phyloP scores from a whole-genome alignment of 2,329 filamentous ascomycete genomes.

The Ophiostoma triangulosporum region DNA sequence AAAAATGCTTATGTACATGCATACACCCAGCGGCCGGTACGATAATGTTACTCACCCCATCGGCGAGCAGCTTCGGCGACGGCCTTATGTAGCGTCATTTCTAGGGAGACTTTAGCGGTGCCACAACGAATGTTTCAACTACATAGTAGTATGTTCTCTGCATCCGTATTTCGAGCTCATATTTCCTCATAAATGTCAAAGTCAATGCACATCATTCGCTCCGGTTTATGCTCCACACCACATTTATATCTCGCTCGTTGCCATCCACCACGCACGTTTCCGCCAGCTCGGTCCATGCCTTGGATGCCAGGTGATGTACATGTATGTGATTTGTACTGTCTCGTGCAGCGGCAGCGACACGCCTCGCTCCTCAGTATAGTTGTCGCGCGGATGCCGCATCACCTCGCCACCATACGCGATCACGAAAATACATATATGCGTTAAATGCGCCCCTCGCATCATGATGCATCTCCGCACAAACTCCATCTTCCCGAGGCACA shows the following conservation, averaged over 20 bases:
- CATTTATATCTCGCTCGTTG: background rate
- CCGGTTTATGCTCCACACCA: background rate
- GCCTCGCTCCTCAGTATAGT: background rate
- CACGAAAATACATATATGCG: constrained; percentile 8
- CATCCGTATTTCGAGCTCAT: too few relatives aligned
- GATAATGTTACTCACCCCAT: too few relatives aligned
- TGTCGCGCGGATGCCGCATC: background rate
- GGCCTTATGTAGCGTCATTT: too few relatives aligned
- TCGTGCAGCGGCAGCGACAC: background rate
- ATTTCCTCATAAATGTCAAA: too few relatives aligned
- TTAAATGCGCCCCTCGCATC: background rate
- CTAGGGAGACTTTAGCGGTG: too few relatives aligned
- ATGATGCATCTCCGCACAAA: background rate
- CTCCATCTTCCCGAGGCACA: background rate
- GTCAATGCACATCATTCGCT: background rate
- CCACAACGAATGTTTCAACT: too few relatives aligned
- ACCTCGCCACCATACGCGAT: constrained; percentile 4
- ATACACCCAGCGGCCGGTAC: too few relatives aligned
- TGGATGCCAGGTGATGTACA: background rate
- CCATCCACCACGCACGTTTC: background rate
- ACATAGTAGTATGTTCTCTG: too few relatives aligned
- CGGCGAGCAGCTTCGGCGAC: too few relatives aligned
- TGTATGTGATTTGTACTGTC: too few relatives aligned
- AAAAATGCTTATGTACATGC: too few relatives aligned
- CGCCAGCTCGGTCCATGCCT: background rate